phyloP scores from a whole-genome alignment of 306 rosid species.

The Rosa rugosa region DNA sequence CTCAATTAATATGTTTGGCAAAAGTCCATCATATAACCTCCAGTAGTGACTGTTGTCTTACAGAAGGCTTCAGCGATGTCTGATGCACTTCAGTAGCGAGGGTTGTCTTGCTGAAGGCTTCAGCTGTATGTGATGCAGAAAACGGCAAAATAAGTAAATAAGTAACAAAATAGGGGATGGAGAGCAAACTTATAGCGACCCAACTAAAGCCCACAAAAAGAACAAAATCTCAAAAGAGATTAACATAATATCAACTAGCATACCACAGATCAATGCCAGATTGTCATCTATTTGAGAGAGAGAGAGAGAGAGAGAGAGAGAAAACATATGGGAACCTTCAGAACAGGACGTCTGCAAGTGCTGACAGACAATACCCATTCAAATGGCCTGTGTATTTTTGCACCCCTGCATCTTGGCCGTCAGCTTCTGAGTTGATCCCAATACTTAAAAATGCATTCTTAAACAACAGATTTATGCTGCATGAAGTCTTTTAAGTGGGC shows the following conservation, averaged over 20 bases:
- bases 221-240: background rate
- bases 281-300: background rate
- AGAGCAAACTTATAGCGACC: background rate
- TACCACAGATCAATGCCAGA: background rate
- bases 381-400: background rate
- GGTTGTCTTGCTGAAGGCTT: background rate
- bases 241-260: background rate
- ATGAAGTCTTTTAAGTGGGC: background rate
- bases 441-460: background rate
- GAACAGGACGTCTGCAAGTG: background rate
- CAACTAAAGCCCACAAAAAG: background rate
- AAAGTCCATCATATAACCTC: background rate
- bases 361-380: background rate
- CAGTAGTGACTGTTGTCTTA: background rate
- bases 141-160: background rate
- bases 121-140: constrained; percentile 5
- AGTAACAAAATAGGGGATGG: background rate
- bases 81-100: background rate
- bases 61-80: background rate
- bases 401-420: background rate
- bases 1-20: background rate
- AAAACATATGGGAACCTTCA: background rate
- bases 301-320: background rate
- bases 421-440: background rate
- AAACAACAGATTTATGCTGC: background rate